These are phyloP conservation scores for Fusarium secorum DNA, from an alignment of 2,329 filamentous ascomycete genomes.

Conservation along the genomic window DNA sequence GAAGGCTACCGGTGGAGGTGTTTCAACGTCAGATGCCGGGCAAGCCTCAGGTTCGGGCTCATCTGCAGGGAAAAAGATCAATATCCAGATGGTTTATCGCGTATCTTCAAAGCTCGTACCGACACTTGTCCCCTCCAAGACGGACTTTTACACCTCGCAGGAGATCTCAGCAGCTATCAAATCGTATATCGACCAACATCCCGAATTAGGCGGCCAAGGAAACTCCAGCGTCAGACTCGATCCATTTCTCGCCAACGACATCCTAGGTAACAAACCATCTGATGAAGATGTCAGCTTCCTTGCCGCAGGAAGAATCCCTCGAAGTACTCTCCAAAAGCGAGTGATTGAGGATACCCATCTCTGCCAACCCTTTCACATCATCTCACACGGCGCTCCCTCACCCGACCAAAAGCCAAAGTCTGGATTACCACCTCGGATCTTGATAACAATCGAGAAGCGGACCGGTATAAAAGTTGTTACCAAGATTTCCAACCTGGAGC, in stretches of 20 bases:
- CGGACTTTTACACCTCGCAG: conserved; percentile 28
- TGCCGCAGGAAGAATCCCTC: conserved; percentile 27
- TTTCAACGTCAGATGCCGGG: not conserved
- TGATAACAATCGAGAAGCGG: conserved; percentile 36
- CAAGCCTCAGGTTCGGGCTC: not conserved
- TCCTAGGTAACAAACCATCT: conserved; percentile 25
- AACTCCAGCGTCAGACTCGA: conserved; percentile 31
- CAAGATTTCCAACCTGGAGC: conserved; percentile 35
- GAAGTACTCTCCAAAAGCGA: conserved; percentile 32
- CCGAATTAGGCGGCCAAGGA: conserved; percentile 28
- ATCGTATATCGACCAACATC: conserved; percentile 32
- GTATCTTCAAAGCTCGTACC: conserved; percentile 30
- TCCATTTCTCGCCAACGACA: conserved; percentile 31
- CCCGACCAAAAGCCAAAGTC: conserved; percentile 34
- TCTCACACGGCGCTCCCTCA: conserved; percentile 4
- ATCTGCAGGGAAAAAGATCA: conserved; percentile 18
- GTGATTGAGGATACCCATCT: conserved; percentile 30
- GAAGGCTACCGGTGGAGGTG: not conserved
- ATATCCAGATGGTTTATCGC: conserved; percentile 31
- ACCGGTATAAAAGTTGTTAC: conserved; percentile 38
- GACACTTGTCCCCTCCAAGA: conserved; percentile 33
- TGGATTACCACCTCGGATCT: conserved; percentile 23
- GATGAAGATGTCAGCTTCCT: conserved; percentile 30
- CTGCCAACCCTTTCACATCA: conserved; percentile 33
- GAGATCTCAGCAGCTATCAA: conserved; percentile 34